Evolutionary conservation across 768 basidiomycete species (phyloP).

Genomic region (Suillus subaureus): DNA sequence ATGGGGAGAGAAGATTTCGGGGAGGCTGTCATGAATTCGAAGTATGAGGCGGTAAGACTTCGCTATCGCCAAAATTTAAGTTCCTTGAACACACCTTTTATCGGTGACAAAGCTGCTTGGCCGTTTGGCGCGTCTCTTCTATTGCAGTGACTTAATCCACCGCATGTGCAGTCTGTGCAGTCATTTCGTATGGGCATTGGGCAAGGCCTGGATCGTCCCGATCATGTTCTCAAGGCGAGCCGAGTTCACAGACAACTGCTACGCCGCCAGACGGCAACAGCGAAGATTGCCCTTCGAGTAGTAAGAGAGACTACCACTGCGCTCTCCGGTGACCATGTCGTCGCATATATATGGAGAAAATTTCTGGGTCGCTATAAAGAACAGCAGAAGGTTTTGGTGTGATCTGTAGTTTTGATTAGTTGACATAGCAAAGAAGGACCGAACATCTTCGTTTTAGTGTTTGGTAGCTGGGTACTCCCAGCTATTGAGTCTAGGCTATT

Average conservation of each 20-base stretch:
- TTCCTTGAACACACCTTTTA: neutral
- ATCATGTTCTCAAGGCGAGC: constrained; percentile 35
- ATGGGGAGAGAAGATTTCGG: too few relatives aligned
- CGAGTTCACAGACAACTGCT: neutral
- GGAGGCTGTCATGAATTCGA: too few relatives aligned
- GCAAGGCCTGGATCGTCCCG: constrained; percentile 52
- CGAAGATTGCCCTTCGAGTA: neutral
- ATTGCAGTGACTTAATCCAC: neutral
- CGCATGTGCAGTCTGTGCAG: neutral
- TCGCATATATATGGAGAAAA: neutral
- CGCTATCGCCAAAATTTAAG: too few relatives aligned
- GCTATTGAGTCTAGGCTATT: neutral
- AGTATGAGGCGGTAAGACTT: too few relatives aligned
- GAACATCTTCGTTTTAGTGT: neutral
- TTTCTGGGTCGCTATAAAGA: neutral
- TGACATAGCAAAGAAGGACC: neutral
- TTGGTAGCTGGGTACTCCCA: too few relatives aligned
- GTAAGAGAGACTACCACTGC: neutral
- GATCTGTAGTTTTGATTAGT: neutral
- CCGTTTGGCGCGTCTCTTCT: neutral
- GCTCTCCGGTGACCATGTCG: neutral
- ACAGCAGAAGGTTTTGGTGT: neutral
- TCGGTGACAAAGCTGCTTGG: neutral
- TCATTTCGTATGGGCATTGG: neutral
- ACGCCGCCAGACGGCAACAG: neutral